Evolutionary conservation across 768 basidiomycete genomes (phyloP).

Genomic region (Calocybe indica): DNA sequence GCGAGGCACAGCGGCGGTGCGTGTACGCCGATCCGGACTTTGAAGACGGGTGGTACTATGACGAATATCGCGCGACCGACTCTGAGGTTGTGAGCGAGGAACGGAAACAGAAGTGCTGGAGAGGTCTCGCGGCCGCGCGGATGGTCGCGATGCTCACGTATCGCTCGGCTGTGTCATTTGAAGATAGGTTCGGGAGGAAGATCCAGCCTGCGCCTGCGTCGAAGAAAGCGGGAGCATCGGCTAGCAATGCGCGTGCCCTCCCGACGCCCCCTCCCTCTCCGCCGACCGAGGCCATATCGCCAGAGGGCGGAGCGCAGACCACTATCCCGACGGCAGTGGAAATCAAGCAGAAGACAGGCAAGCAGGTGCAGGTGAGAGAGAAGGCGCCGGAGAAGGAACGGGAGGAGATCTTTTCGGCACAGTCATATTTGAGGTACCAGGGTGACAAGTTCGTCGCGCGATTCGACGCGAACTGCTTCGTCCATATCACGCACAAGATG

Average conservation of each 20-base stretch:
- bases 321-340: conserved; percentile 12
- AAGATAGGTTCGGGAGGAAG: conserved; percentile 86
- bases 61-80: conserved; percentile 53
- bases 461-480: conserved; percentile 98
- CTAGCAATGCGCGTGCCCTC: conserved; percentile 82
- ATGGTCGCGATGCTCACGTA: conserved; percentile 96
- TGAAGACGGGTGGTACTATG: conserved; percentile 75
- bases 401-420: conserved; percentile 76
- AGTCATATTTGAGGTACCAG: conserved; percentile 96
- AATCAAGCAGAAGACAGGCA: conserved; percentile 10
- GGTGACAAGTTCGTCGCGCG: conserved; percentile 94
- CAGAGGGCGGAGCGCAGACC: too few relatives aligned
- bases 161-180: conserved; percentile 89
- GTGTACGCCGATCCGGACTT: conserved; percentile 95
- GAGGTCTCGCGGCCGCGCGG: conserved; percentile 87
- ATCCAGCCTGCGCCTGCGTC: conserved; percentile 40
- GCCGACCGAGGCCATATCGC: background rate
- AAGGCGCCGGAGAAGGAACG: too few relatives aligned
- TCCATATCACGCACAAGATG: conserved; percentile 79
- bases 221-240: conserved; percentile 59
- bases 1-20: conserved; percentile 92
- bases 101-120: conserved; percentile 13
- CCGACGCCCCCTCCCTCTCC: conserved; percentile 22
- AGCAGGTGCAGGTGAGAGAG: too few relatives aligned
- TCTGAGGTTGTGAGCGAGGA: too few relatives aligned